Evolutionary conservation across 441 rosid species (phyloP).

Genomic region (Gossypium davidsonii): DNA sequence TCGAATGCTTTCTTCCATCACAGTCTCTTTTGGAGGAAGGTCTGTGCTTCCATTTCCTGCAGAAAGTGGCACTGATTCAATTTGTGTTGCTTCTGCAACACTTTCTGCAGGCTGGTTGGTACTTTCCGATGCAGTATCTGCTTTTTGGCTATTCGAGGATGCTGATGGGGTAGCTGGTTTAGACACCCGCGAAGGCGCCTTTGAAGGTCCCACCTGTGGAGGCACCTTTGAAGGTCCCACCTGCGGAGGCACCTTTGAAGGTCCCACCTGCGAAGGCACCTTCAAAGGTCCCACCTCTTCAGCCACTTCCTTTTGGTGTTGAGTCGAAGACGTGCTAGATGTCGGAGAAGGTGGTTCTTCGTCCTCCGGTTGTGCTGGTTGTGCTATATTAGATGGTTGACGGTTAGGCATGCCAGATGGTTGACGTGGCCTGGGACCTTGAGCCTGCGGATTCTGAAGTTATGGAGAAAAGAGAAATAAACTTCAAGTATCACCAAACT

Average conservation of each 20-base stretch:
- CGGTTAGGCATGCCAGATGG: slow-evolving; percentile 26
- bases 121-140: slow-evolving; percentile 32
- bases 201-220: slow-evolving; percentile 26
- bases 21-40: slow-evolving; percentile 42
- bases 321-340: slow-evolving; percentile 55
- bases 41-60: slow-evolving; percentile 32
- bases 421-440: slow-evolving; percentile 39
- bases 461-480: slow-evolving; percentile 10
- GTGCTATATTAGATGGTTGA: slow-evolving; percentile 31
- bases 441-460: slow-evolving; percentile 22
- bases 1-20: slow-evolving; percentile 49
- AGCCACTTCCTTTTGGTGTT: slow-evolving; percentile 47
- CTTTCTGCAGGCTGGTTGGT: slow-evolving; percentile 23
- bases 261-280: slow-evolving; percentile 28
- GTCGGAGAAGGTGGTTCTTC: slow-evolving; percentile 68
- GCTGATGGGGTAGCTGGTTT: slow-evolving; percentile 21
- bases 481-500: slow-evolving; percentile 4
- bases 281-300: slow-evolving; percentile 42
- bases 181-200: slow-evolving; percentile 30
- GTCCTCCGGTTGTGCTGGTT: slow-evolving; percentile 26
- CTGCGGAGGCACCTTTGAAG: slow-evolving; percentile 31
- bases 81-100: slow-evolving; percentile 36
- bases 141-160: slow-evolving; percentile 26
- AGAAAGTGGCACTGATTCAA: slow-evolving; percentile 35
- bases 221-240: slow-evolving; percentile 29